Percentiles rank a stretch among this genome's conserved stretches.
phyloP scores from a whole-genome alignment of 1,284 basidiomycete species.

The Ustilago sp. region DNA sequence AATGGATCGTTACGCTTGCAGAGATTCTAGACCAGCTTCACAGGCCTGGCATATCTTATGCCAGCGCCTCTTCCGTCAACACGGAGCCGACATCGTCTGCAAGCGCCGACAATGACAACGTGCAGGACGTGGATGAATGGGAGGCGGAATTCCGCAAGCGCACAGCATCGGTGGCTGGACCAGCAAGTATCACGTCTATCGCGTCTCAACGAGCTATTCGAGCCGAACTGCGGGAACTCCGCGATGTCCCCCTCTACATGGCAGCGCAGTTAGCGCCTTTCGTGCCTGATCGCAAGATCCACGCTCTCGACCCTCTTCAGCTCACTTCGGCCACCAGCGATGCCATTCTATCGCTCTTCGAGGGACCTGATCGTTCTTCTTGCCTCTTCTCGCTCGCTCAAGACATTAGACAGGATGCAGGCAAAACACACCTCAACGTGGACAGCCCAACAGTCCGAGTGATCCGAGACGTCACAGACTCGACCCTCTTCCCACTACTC shows the following conservation, averaged over 20 bases:
- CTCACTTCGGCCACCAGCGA: conserved; percentile 45
- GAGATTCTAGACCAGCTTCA: conserved; percentile 53
- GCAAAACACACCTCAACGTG: conserved; percentile 6
- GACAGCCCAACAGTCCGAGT: conserved; percentile 17
- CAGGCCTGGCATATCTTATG: conserved; percentile 10
- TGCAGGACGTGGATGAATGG: conserved; percentile 49
- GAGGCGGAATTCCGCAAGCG: conserved; percentile 56
- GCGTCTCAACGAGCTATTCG: conserved; percentile 23
- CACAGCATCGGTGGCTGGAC: conserved; percentile 29
- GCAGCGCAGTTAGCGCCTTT: conserved; percentile 51
- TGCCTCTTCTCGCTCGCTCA: conserved; percentile 36
- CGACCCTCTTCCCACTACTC: conserved; percentile 53
- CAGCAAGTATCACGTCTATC: conserved; percentile 39
- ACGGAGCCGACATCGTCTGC: not conserved
- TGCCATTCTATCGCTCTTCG: conserved; percentile 52
- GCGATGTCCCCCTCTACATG: conserved; percentile 52
- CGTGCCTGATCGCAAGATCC: conserved; percentile 51
- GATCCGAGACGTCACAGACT: conserved; percentile 17
- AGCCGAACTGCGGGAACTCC: conserved; percentile 27
- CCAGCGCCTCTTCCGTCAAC: not conserved
- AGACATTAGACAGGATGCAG: conserved; percentile 11
- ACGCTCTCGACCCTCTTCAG: conserved; percentile 40
- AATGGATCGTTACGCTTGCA: conserved; percentile 59
- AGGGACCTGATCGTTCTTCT: conserved; percentile 23
- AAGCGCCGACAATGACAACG: not conserved